Percentiles rank a stretch among this genome's conserved stretches.
Evolutionary conservation across 805 yeast genomes (phyloP).

Genomic region (Schwanniomyces pseudopolymorphus): DNA sequence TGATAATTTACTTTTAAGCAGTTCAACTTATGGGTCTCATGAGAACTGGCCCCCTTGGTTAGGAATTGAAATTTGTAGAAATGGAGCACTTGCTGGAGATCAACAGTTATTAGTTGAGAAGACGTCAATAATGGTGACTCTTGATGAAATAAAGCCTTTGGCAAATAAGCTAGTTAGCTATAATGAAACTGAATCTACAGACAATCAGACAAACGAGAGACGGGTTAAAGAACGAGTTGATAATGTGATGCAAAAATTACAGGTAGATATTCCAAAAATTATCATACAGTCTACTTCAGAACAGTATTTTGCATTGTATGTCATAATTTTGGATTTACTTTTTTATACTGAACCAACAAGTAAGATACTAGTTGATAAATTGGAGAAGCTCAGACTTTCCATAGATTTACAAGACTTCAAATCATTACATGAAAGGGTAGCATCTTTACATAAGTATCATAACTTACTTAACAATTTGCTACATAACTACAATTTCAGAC

Average conservation of each 20-base stretch:
- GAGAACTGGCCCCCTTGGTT: conserved; percentile 89
- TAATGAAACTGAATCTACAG: conserved; percentile 4
- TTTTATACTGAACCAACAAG: conserved; percentile 74
- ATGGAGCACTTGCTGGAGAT: conserved; percentile 40
- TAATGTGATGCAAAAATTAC: conserved; percentile 35
- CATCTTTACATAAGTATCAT: conserved; percentile 49
- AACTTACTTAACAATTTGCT: conserved; percentile 40
- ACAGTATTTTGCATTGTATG: conserved; percentile 68
- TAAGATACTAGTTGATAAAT: conserved; percentile 53
- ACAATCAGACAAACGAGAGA: conserved; percentile 3
- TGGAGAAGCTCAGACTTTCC: conserved; percentile 66
- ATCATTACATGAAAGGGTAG: conserved; percentile 48
- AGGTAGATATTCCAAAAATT: conserved; percentile 69
- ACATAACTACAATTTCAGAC: conserved; percentile 49
- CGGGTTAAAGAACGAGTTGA: neutral
- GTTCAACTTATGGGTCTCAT: conserved; percentile 59
- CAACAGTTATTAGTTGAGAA: conserved; percentile 59
- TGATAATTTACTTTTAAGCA: conserved; percentile 42
- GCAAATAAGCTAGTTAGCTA: conserved; percentile 13
- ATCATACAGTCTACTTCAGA: conserved; percentile 66
- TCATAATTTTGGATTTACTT: conserved; percentile 60
- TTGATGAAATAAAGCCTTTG: conserved; percentile 43
- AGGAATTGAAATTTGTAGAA: conserved; percentile 61
- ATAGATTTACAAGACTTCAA: conserved; percentile 65
- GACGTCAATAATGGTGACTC: conserved; percentile 60